Conservation (phyloP, 2,329 filamentous ascomycete species). For the Paraphaeosphaeria minitans region DNA sequence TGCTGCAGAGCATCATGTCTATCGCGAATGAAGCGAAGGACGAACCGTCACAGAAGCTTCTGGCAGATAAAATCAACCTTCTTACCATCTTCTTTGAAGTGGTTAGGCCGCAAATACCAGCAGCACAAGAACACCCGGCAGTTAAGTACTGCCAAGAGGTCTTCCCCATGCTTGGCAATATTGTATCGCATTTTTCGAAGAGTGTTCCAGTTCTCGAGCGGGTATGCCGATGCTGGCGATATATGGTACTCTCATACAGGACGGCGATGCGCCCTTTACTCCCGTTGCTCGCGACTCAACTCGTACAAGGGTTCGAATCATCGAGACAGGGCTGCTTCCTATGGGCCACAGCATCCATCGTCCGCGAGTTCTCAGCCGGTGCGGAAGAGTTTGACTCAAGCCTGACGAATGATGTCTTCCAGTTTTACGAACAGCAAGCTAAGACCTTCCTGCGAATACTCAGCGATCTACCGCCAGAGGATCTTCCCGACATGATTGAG, state of each 20-base stretch:
- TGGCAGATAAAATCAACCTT: constrained; percentile 91
- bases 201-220: constrained; percentile 91
- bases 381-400: constrained; percentile 79
- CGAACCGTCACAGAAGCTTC: constrained; percentile 80
- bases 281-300: constrained; percentile 82
- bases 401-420: constrained; percentile 88
- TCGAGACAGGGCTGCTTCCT: constrained; percentile 95
- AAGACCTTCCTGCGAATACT: constrained; percentile 87
- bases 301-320: constrained; percentile 80
- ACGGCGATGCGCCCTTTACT: constrained; percentile 86
- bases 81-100: constrained; percentile 87
- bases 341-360: constrained; percentile 95
- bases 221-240: constrained; percentile 92
- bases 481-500: constrained; percentile 84
- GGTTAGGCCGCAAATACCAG: constrained; percentile 74
- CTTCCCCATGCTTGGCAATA: constrained; percentile 82
- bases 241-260: constrained; percentile 95
- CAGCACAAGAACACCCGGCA: constrained; percentile 76
- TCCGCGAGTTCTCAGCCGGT: constrained; percentile 93
- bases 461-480: constrained; percentile 77
- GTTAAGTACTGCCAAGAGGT: constrained; percentile 97
- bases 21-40: constrained; percentile 85
- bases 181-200: constrained; percentile 83
- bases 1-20: constrained; percentile 81
- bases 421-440: constrained; percentile 93